Evolutionary conservation across 2,329 filamentous ascomycete species (phyloP).

Genomic region (Penicillium sclerotigenum): DNA sequence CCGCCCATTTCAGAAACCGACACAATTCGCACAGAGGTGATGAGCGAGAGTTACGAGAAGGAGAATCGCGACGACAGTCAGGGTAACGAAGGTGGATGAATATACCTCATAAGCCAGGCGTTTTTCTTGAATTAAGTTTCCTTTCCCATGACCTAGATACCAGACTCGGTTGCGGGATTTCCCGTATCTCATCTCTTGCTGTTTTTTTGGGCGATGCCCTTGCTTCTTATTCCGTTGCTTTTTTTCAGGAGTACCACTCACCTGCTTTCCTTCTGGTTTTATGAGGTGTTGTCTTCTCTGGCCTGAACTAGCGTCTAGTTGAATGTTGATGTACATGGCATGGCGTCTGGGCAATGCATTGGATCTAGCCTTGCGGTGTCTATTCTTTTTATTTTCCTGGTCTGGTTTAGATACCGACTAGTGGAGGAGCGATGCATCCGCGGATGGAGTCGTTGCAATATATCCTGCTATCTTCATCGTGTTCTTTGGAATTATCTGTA

Average conservation of each 20-base stretch:
- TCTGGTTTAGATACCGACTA: constrained; percentile 12
- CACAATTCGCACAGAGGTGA: constrained; percentile 13
- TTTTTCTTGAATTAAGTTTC: constrained; percentile 10
- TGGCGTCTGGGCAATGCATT: constrained; percentile 29
- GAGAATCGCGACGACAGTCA: constrained; percentile 31
- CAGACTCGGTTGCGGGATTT: constrained; percentile 14
- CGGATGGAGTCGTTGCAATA: constrained; percentile 11
- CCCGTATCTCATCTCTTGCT: constrained; percentile 8
- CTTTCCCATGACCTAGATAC: constrained; percentile 17
- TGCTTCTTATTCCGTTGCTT: constrained; percentile 5
- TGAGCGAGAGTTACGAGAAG: constrained; percentile 28
- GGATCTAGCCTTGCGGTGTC: constrained; percentile 12
- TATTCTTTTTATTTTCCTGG: constrained; percentile 3
- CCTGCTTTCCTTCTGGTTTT: constrained; percentile 13
- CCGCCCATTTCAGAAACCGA: constrained; percentile 18
- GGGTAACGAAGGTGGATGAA: constrained; percentile 22
- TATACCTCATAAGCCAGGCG: constrained; percentile 7
- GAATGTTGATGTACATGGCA: constrained; percentile 22
- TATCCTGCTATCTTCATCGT: constrained; percentile 4
- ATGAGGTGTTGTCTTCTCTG: constrained; percentile 7
- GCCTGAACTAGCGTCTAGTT: constrained; percentile 6
- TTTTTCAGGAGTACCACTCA: constrained; percentile 3
- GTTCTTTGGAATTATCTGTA: background rate
- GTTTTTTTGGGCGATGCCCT: constrained; percentile 15
- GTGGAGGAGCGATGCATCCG: background rate